Evolutionary conservation across 2,329 filamentous ascomycete species (phyloP).

Genomic region (Pestalotiopsis sp.): DNA sequence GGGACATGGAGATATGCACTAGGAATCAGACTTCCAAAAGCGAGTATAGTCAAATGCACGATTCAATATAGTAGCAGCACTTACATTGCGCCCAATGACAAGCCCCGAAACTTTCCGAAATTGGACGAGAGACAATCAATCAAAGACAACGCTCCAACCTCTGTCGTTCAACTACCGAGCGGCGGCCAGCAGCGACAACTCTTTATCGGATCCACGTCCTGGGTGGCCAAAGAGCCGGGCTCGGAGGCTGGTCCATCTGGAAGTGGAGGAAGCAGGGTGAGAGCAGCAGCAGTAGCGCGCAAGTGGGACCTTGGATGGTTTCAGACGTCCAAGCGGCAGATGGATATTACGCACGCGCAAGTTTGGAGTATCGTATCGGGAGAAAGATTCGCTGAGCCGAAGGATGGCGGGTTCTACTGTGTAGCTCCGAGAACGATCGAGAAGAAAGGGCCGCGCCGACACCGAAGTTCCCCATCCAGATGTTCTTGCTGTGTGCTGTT

Average conservation of each 20-base stretch:
- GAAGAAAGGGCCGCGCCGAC: not conserved
- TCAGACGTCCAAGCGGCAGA: not conserved
- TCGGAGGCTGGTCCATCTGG: not conserved
- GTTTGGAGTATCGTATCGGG: not conserved
- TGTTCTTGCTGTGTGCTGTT: not conserved
- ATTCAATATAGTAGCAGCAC: too few relatives aligned
- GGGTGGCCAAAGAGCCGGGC: not conserved
- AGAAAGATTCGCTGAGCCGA: not conserved
- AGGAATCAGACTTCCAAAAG: too few relatives aligned
- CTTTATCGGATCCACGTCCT: not conserved
- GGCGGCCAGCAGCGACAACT: not conserved
- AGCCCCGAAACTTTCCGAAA: not conserved
- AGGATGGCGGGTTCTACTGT: not conserved
- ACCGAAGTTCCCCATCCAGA: not conserved
- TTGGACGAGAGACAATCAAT: not conserved
- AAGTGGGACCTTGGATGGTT: not conserved
- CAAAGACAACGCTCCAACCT: not conserved
- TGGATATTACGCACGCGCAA: conserved; percentile 4
- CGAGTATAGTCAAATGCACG: too few relatives aligned
- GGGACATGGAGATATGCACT: too few relatives aligned
- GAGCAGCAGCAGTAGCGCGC: not conserved
- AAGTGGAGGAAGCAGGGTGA: not conserved
- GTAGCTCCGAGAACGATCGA: not conserved
- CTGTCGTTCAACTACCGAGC: not conserved
- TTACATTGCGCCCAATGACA: too few relatives aligned